Evolutionary conservation across 441 rosid genomes (phyloP), one percentile per base, ranked within the genome.

Genomic region (Euphorbia celastroides): DNA sequence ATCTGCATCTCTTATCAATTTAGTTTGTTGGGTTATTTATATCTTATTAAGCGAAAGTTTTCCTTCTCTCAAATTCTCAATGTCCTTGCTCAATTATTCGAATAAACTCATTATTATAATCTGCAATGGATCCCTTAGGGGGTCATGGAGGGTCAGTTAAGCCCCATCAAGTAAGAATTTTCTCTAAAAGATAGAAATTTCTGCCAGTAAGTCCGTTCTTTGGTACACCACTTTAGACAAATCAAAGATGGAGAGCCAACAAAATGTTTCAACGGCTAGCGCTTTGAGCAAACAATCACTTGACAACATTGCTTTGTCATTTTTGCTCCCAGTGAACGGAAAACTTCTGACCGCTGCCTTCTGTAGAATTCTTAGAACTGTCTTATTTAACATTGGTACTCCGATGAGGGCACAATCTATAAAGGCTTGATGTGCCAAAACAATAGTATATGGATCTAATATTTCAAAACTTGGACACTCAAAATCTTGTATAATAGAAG

Each of bases 41-140:
- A 51, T 25, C 59, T 32, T 8, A 12, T 7, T 41, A 34, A 66
- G 16, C 19, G 60, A 20, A 50, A 22, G 28, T 59, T 68, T 23
- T 34, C 30, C 57, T 58, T 20, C 26, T 25, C 32, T 25, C 7
- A 36, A n/a, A 19, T 48, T n/a, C n/a, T n/a, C n/a, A 7, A 22
- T 46, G 19, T 77, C 25, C 44, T 52, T 57, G 52, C 42, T 62
- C 58, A 44, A 58, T 54, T 63, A 19, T 9, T 38, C 41, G 38
- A 44, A 58, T 52, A 23, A 22, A 36, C 28, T 34, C 17, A 41
- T 25, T 9, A 58, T 30, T 27, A 44, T 48, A 26, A 25, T 7
- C 48, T 10, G 48, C 48, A n/a, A n/a, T 5, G 17, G 48, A 42
- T 42, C 48, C 10, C 42, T 13, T 42, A 42, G 48, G 17, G 48